Evolutionary conservation across 139 green algal species (phyloP), one percentile per base, ranked within the genome.

Genomic region (Chlorella sp.): DNA sequence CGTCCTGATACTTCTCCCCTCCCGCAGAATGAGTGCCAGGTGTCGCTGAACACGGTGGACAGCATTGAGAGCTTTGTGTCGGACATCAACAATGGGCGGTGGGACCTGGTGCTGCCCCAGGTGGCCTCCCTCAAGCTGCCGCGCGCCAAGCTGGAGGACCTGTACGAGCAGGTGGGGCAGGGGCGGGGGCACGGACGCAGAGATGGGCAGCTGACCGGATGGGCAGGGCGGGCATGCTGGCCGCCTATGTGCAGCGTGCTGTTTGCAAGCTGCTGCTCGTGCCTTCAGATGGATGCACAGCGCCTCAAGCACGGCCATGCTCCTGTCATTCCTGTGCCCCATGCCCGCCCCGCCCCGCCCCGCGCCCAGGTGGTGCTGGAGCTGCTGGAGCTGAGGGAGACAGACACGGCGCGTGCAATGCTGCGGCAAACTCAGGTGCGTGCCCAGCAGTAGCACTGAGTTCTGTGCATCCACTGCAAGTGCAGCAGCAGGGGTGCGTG

Each of bases 1-100:
- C n/a, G n/a, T n/a, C n/a, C n/a, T n/a, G n/a, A n/a, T n/a, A n/a
- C n/a, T n/a, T 51, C 44, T 41, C 38, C 41, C 60, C 41, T 62
- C 6, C 26, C 56, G 56, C 92, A 98, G 95, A 94, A 94, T n/a
- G 96, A 99, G 83, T 98, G 96, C 82, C 91, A 96, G 83, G 95
- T 99, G 34, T 96, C 94, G 0, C 84, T 99, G 18, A 99, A 99
- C 91, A 97, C 96, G 12, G 95, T 99, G 0, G 96, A 98, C 47
- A 97, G 89, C 81, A 82, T 98, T 15, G 97, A 99, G 65, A 90
- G 87, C 34, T 98, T 99, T 69, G 75, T 96, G n/a, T 89, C 93
- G 28, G 97, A 99, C 89, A 93, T 98, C 69, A 96, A 94, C 57
- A 86, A 91, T 12, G 97, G 97, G 2, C 84, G 96, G 28, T 99